phyloP scores from a whole-genome alignment of 495 filamentous ascomycete species.

The Staphylotrichum longicolle region DNA sequence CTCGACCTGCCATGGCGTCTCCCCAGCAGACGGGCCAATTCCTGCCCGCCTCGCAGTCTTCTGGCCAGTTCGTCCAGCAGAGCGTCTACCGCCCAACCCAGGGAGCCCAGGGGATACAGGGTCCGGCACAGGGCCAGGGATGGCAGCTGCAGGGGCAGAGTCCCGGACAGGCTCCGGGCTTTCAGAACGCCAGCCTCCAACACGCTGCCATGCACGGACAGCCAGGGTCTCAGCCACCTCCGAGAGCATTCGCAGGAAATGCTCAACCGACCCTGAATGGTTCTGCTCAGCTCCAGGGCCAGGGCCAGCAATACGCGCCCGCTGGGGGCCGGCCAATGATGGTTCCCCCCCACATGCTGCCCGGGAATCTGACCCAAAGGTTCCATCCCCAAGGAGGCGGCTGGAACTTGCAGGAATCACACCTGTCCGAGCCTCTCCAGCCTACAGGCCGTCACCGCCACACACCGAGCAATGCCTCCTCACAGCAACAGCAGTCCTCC shows the following conservation, averaged over 20 bases:
- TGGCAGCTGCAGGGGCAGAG: conserved; percentile 26
- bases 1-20: conserved; percentile 10
- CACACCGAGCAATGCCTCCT: conserved; percentile 38
- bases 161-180: conserved; percentile 14
- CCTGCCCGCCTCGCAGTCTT: conserved; percentile 18
- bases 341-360: conserved; percentile 28
- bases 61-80: conserved; percentile 20
- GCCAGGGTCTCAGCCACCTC: conserved; percentile 9
- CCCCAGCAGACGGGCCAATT: conserved; percentile 15
- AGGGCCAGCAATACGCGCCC: conserved; percentile 19
- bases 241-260: conserved; percentile 17
- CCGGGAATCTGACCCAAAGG: conserved; percentile 28
- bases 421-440: conserved; percentile 45
- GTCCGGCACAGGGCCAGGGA: conserved; percentile 16
- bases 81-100: conserved; percentile 34
- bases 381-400: conserved; percentile 34
- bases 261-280: conserved; percentile 21
- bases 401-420: conserved; percentile 48
- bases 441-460: conserved; percentile 37
- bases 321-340: conserved; percentile 18
- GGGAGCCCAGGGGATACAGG: conserved; percentile 14
- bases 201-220: conserved; percentile 23
- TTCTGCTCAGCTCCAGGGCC: conserved; percentile 11
- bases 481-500: conserved; percentile 29
- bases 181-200: conserved; percentile 15